These are phyloP conservation scores for Colletotrichum cuscutae DNA, from an alignment of 2,329 filamentous ascomycete genomes.

Conservation along the genomic window DNA sequence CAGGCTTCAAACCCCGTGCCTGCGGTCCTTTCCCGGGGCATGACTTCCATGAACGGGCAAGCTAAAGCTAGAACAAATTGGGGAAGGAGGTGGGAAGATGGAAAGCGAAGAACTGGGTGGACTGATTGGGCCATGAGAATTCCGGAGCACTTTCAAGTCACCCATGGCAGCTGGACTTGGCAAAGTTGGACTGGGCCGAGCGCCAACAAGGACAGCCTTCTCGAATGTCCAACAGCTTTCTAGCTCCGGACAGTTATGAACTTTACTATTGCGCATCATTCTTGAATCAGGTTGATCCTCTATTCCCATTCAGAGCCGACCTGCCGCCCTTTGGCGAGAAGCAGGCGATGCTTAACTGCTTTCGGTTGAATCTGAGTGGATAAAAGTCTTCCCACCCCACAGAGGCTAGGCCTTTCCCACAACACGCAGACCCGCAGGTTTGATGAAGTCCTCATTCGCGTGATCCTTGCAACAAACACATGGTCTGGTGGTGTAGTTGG, in stretches of 20 bases:
- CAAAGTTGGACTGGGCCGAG: background rate
- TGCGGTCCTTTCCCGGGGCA: background rate
- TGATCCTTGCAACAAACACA: background rate
- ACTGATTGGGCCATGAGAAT: background rate
- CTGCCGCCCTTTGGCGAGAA: background rate
- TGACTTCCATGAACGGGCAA: background rate
- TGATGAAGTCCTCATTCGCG: background rate
- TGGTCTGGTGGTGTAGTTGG: constrained; percentile 53
- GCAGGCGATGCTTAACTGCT: background rate
- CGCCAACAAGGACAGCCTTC: background rate
- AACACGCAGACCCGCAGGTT: background rate
- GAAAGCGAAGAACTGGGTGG: background rate
- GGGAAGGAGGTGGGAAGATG: background rate
- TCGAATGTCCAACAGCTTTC: background rate
- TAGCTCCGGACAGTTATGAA: background rate
- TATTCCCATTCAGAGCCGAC: background rate
- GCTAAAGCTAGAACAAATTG: too few species aligned
- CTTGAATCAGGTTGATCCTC: background rate
- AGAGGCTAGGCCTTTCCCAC: background rate
- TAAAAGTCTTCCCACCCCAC: background rate
- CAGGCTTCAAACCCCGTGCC: background rate
- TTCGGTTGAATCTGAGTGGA: background rate
- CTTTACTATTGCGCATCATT: background rate
- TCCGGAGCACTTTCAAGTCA: background rate
- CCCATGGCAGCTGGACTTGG: background rate